Evolutionary conservation across 768 basidiomycete genomes (phyloP).

Genomic region (Tephrocybe sp.): DNA sequence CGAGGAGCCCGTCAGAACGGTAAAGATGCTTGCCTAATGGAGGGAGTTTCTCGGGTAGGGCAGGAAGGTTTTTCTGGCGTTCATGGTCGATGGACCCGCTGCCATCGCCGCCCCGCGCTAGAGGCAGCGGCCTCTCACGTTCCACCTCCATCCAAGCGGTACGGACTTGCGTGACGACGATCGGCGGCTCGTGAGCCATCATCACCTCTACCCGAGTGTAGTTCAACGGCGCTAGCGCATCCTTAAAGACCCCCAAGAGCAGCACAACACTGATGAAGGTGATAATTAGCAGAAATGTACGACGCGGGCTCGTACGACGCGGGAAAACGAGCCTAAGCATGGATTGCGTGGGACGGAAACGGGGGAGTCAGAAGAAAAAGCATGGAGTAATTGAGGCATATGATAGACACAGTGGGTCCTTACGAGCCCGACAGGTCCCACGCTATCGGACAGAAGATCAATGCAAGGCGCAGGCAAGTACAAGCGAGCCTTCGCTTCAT

Average conservation of each 20-base stretch:
- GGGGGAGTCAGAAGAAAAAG: neutral
- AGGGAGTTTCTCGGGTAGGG: neutral
- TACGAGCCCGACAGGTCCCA: too few relatives aligned
- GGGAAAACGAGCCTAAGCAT: neutral
- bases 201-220: neutral
- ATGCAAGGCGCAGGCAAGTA: too few relatives aligned
- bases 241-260: neutral
- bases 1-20: constrained; percentile 38
- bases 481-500: too few relatives aligned
- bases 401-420: neutral
- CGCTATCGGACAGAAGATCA: too few relatives aligned
- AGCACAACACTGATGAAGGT: neutral
- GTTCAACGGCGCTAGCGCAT: neutral
- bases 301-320: constrained; percentile 1
- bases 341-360: neutral
- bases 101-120: neutral
- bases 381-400: neutral
- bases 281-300: neutral
- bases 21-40: constrained; percentile 31
- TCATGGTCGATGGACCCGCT: neutral
- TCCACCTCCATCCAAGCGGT: constrained; percentile 2
- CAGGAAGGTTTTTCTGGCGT: neutral
- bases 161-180: neutral
- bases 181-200: neutral
- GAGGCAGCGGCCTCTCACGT: neutral